These are phyloP conservation scores for Penicillium angulare DNA, from an alignment of 495 filamentous ascomycete species.

Conservation along the genomic window DNA sequence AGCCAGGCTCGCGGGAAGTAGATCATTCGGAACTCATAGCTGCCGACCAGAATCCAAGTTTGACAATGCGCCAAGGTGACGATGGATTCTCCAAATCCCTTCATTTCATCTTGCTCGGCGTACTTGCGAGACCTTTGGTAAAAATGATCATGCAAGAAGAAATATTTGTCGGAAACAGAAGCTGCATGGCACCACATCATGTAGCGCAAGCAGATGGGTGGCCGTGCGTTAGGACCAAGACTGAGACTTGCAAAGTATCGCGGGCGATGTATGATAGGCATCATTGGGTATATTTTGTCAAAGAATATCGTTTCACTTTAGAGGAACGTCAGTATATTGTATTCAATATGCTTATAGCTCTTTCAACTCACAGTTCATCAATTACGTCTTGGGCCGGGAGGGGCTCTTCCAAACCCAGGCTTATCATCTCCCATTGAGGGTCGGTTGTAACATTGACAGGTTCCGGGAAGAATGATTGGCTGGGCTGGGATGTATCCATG, in stretches of 20 bases:
- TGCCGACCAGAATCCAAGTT: slow-evolving; percentile 73
- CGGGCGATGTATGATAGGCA: slow-evolving; percentile 7
- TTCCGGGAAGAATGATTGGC: slow-evolving; percentile 18
- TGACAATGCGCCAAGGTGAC: slow-evolving; percentile 81
- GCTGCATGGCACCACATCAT: slow-evolving; percentile 10
- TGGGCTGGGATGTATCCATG: slow-evolving; percentile 24
- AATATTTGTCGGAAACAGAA: slow-evolving; percentile 5
- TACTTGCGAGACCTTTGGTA: slow-evolving; percentile 44
- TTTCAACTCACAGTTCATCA: slow-evolving; percentile 72
- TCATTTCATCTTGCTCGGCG: slow-evolving; percentile 85
- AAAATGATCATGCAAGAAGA: slow-evolving; percentile 6
- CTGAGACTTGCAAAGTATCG: slow-evolving; percentile 3
- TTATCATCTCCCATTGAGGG: slow-evolving; percentile 89
- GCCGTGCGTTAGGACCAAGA: slow-evolving; percentile 40
- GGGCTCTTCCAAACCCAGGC: slow-evolving; percentile 88
- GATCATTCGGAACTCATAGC: slow-evolving; percentile 96
- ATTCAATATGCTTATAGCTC: background rate
- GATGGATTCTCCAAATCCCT: slow-evolving; percentile 84
- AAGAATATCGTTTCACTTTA: slow-evolving; percentile 27
- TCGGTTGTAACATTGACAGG: slow-evolving; percentile 32
- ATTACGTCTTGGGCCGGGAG: slow-evolving; percentile 84
- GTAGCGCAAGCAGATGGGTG: slow-evolving; percentile 6
- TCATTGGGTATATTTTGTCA: slow-evolving; percentile 7
- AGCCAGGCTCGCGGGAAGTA: slow-evolving; percentile 97
- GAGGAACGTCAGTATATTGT: background rate